These are phyloP conservation scores for Beauveria sp. DNA, from an alignment of 2,329 filamentous ascomycete genomes.

Conservation along the genomic window DNA sequence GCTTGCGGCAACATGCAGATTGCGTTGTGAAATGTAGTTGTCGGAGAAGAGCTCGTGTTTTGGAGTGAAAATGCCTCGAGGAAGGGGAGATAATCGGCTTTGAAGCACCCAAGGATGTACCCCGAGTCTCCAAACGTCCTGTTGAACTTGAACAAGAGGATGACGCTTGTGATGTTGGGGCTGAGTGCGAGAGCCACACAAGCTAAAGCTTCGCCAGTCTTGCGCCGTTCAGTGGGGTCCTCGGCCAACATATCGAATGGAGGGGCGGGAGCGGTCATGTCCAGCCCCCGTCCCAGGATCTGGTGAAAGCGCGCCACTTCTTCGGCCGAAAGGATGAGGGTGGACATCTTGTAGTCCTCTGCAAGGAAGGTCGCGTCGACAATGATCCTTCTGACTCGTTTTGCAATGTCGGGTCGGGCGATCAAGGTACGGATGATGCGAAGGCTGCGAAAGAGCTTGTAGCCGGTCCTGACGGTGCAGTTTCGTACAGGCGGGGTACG, in stretches of 20 bases:
- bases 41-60: too few relatives aligned
- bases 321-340: not conserved
- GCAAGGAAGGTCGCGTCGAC: not conserved
- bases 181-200: not conserved
- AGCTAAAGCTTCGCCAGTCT: not conserved
- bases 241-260: not conserved
- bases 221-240: not conserved
- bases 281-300: not conserved
- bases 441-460: not conserved
- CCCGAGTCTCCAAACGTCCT: not conserved
- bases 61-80: not conserved
- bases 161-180: slow-evolving; percentile 2
- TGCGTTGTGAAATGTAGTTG: not conserved
- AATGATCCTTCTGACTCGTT: not conserved
- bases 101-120: not conserved
- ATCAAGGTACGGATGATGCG: not conserved
- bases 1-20: not conserved
- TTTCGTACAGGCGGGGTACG: not conserved
- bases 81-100: not conserved
- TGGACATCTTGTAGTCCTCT: not conserved
- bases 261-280: not conserved
- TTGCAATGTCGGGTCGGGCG: not conserved
- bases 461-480: not conserved
- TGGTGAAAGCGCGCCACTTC: not conserved
- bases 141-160: not conserved